A percentile compares a stretch with the other conserved stretches of the same genome.
These are phyloP conservation scores for Penicillium sp. DNA, from an alignment of 2,329 filamentous ascomycete species.

Conservation along the genomic window DNA sequence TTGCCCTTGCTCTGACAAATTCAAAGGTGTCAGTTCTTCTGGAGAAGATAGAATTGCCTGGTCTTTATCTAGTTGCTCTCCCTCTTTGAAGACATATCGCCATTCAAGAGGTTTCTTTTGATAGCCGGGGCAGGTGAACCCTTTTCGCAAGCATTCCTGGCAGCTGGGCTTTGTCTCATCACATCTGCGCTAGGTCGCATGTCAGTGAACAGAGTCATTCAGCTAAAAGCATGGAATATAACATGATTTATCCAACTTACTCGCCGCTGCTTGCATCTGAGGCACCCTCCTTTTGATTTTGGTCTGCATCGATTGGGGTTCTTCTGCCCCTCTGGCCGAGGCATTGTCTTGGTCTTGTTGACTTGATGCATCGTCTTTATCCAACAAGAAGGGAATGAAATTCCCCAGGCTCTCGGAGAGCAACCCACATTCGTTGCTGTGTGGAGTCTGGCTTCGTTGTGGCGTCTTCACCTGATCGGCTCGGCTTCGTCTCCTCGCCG, in stretches of 20 bases:
- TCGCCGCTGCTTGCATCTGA: conserved; percentile 28
- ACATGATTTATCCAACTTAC: conserved; percentile 25
- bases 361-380: background rate
- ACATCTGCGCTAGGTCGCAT: conserved; percentile 23
- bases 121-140: conserved; percentile 24
- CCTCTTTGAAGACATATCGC: conserved; percentile 25
- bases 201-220: conserved; percentile 1
- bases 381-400: background rate
- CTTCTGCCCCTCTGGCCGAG: conserved; percentile 19
- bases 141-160: conserved; percentile 23
- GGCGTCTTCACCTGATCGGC: conserved; percentile 15
- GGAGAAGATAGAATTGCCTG: background rate
- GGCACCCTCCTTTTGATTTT: conserved; percentile 27
- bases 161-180: conserved; percentile 28
- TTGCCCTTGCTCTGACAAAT: background rate
- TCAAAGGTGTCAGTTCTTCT: background rate
- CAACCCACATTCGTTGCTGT: background rate
- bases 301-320: conserved; percentile 28
- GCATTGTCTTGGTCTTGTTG: background rate
- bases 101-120: conserved; percentile 25
- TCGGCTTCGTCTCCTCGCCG: conserved; percentile 13
- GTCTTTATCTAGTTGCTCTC: conserved; percentile 8
- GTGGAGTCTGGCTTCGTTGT: conserved; percentile 3
- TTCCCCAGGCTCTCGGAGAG: background rate
- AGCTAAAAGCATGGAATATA: conserved; percentile 1